Base-by-base conservation (phyloP, 768 basidiomycete species). In the Infundibulicybe gibba region DNA sequence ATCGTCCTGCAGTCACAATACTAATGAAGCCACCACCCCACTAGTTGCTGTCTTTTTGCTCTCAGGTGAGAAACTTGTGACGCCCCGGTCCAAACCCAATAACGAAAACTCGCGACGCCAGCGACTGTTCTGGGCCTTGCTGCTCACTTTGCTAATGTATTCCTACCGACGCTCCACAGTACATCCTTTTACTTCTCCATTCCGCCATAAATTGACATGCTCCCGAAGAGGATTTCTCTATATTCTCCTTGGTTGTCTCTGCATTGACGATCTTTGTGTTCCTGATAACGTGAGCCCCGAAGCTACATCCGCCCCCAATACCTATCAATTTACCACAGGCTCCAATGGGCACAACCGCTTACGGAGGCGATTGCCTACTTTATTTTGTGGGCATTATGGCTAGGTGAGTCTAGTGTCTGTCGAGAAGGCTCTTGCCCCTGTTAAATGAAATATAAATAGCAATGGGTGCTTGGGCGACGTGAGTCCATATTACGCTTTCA, bases 381-480 rank as follows among this genome's bases (percentile, higher is more conserved):
- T 60, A 50, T 84, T 16, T 56, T 87, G 25, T 77, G 74, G 9
- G 68, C 78, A 15, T 57, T 90, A 32, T 91, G 89, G 89, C 69
- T 91, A 32, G 71, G 88, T 85, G 59, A 52, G 81, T 65, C n/a
- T 20, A 34, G 16, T 20, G 35, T 35, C 40, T 43, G 30, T 15
- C 31, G 17, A 49, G 33, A 47, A 54, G 25, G 25, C 25, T 8
- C 25, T 25, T 25, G 25, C 25, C 25, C 30, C 38, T 47, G 31
- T 44, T 38, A 34, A 48, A 17, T 49, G 32, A 46, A 25, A 19
- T 34, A 16, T 47, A 15, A 12, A 41, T 57, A 89, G 88, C 82
- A 17, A 78, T 86, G 80, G 87, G 75, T 30, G 79, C 88, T 14
- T 90, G 87, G 86, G 67, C 85, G 17, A 74, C 75, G 86, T 89